A percentile compares a stretch with the other conserved stretches of the same genome.
Conservation (phyloP, 257 asterid genomes). For the Mentha longifolia region DNA sequence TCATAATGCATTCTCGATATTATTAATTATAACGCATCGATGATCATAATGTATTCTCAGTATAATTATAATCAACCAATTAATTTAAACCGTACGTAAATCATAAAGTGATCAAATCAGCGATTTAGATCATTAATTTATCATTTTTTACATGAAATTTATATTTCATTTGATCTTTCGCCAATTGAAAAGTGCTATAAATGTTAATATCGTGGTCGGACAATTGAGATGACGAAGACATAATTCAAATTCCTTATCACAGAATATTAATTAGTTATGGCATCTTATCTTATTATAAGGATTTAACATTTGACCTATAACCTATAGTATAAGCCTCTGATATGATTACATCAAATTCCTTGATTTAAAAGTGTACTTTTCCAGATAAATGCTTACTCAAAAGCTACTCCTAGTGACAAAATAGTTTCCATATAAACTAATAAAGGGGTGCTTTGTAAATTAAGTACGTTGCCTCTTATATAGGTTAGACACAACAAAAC, state of each 20-base stretch:
- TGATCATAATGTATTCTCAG: no score
- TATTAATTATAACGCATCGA: no score
- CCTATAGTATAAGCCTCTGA: not conserved
- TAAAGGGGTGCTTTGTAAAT: constrained; percentile 33
- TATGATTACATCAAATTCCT: constrained; percentile 18
- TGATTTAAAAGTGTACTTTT: constrained; percentile 6
- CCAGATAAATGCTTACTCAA: constrained; percentile 28
- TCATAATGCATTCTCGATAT: no score
- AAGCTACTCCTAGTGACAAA: constrained; percentile 13
- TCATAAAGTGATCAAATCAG: no score
- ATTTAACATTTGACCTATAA: constrained; percentile 30
- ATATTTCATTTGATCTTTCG: no score
- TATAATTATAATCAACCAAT: no score
- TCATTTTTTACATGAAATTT: no score
- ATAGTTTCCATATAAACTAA: constrained; percentile 28
- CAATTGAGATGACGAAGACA: constrained; percentile 15
- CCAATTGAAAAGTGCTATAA: no score
- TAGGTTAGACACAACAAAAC: constrained; percentile 36
- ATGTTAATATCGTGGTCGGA: no score
- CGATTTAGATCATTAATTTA: no score
- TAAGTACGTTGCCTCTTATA: constrained; percentile 27
- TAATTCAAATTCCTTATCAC: not conserved
- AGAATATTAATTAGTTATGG: constrained; percentile 4
- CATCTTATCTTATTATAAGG: constrained; percentile 4
- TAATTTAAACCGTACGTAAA: no score